Conservation (phyloP, 2,329 filamentous ascomycete genomes). For the Xylariaceae sp. region DNA sequence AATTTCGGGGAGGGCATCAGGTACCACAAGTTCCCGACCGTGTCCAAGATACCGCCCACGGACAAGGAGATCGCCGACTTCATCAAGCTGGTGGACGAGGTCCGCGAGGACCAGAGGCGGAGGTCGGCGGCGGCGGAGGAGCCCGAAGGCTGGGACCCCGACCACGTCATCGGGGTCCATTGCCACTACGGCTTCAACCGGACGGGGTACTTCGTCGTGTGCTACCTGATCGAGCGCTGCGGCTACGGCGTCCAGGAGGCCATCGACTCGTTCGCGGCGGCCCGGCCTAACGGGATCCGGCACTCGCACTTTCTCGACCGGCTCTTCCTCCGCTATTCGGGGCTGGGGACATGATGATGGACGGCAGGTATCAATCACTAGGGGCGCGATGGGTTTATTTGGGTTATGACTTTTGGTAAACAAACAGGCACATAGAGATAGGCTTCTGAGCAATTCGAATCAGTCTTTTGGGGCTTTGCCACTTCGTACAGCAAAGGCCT, state of each 20-base stretch:
- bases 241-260: constrained; percentile 67
- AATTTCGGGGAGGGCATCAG: constrained; percentile 61
- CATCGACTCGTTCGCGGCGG: constrained; percentile 66
- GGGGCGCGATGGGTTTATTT: too few species aligned
- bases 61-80: constrained; percentile 46
- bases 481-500: too few species aligned
- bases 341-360: constrained; percentile 6
- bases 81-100: constrained; percentile 48
- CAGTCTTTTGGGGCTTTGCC: too few species aligned
- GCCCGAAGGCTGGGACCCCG: constrained; percentile 26
- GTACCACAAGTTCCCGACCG: constrained; percentile 84
- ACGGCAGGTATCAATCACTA: too few species aligned
- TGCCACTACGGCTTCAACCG: constrained; percentile 96
- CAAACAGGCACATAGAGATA: too few species aligned
- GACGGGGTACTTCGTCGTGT: constrained; percentile 84
- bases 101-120: constrained; percentile 48
- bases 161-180: constrained; percentile 69
- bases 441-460: too few species aligned
- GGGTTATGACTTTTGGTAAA: too few species aligned
- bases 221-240: constrained; percentile 79
- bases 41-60: constrained; percentile 79
- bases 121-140: constrained; percentile 33
- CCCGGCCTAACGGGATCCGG: constrained; percentile 74
- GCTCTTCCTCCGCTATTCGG: constrained; percentile 66
- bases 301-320: constrained; percentile 85